These are phyloP conservation scores for Pseudogymnoascus pannorum DNA, from an alignment of 2,329 filamentous ascomycete species.

Conservation along the genomic window DNA sequence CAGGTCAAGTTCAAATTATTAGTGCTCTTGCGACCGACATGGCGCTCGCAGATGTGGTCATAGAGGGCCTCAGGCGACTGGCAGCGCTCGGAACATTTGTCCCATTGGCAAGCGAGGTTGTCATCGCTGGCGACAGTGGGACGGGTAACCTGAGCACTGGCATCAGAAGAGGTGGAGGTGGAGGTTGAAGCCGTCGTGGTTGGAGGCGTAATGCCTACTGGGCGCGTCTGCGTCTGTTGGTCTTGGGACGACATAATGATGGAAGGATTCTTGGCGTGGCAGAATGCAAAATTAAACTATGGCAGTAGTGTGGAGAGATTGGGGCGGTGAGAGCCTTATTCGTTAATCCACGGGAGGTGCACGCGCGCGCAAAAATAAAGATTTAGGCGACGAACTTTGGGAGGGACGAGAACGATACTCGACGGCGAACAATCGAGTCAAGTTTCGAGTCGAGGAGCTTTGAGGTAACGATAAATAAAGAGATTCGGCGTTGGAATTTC, in stretches of 20 bases:
- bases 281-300: background rate
- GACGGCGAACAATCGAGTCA: background rate
- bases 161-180: constrained; percentile 12
- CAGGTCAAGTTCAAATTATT: constrained; percentile 98
- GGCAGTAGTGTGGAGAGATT: background rate
- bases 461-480: background rate
- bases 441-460: background rate
- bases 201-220: background rate
- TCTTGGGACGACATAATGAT: constrained; percentile 7
- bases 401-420: background rate
- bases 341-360: background rate
- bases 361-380: background rate
- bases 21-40: constrained; percentile 97
- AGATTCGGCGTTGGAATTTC: background rate
- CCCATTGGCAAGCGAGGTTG: constrained; percentile 35
- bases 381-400: background rate
- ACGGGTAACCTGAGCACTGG: constrained; percentile 17
- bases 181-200: constrained; percentile 12
- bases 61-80: constrained; percentile 33
- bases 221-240: background rate
- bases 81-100: constrained; percentile 33
- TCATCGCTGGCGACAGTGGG: constrained; percentile 25
- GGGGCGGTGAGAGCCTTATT: background rate
- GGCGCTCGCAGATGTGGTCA: constrained; percentile 95
- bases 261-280: background rate